phyloP scores from a whole-genome alignment of 2,329 filamentous ascomycete genomes.

The Penicillium thymicola region DNA sequence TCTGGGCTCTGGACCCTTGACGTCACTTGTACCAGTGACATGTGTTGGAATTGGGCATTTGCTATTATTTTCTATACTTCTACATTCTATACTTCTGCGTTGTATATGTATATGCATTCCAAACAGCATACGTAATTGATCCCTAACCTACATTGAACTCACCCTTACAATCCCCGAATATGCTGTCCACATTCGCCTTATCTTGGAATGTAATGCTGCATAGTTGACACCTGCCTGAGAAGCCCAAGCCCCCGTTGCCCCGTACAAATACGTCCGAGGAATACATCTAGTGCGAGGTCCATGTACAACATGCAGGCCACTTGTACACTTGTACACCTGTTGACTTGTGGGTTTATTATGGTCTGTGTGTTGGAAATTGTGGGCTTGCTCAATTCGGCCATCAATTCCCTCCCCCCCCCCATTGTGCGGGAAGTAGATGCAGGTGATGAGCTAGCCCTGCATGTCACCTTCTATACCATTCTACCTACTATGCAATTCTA shows the following conservation, averaged over 20 bases:
- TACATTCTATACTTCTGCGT: background rate
- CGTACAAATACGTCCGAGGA: slow-evolving; percentile 2
- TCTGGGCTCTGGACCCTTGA: slow-evolving; percentile 6
- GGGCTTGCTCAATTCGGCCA: background rate
- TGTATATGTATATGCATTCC: background rate
- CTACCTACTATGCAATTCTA: background rate
- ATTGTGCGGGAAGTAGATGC: background rate
- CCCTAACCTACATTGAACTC: background rate
- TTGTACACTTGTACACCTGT: background rate
- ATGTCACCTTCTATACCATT: background rate
- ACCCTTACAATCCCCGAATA: background rate
- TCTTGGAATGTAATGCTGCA: slow-evolving; percentile 6
- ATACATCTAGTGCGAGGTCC: slow-evolving; percentile 10
- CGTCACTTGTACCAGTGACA: slow-evolving; percentile 8
- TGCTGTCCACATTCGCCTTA: background rate
- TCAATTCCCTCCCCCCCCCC: background rate
- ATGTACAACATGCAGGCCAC: slow-evolving; percentile 8
- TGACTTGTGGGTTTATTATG: background rate
- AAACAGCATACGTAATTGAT: background rate
- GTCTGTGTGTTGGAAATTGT: background rate
- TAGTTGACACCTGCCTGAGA: background rate
- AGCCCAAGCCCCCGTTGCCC: background rate
- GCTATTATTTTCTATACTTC: background rate
- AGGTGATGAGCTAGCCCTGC: background rate
- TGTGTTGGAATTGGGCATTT: background rate